Percentiles rank a stretch among this genome's conserved stretches.
phyloP scores from a whole-genome alignment of 2,329 filamentous ascomycete genomes.

The Epichloe bromicola region DNA sequence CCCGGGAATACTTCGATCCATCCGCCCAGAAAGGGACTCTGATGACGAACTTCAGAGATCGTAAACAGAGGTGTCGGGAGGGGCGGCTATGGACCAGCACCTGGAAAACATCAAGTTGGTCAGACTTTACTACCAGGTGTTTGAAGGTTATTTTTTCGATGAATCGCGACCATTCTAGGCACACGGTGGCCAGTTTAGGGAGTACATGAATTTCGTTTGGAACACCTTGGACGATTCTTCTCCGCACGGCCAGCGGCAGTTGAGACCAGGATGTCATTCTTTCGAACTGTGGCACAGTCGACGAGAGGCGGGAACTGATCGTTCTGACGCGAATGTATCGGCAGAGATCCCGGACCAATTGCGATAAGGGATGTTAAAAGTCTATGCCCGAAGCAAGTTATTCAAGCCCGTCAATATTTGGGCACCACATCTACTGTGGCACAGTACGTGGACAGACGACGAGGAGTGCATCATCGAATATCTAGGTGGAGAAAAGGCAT shows the following conservation, averaged over 20 bases:
- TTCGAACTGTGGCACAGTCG: not conserved
- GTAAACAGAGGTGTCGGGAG: not conserved
- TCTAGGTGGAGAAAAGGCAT: not conserved
- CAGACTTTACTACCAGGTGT: not conserved
- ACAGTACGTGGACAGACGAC: too few species aligned
- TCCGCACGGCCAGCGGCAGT: not conserved
- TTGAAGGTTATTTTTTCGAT: not conserved
- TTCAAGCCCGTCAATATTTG: too few species aligned
- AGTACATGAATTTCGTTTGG: not conserved
- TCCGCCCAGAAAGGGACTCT: not conserved
- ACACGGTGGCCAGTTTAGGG: not conserved
- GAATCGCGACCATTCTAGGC: not conserved
- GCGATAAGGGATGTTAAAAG: too few species aligned
- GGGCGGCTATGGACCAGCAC: not conserved
- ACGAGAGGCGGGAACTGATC: not conserved
- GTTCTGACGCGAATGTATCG: too few species aligned
- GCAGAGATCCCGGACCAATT: too few species aligned
- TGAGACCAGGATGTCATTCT: not conserved
- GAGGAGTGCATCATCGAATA: too few species aligned
- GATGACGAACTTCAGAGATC: not conserved
- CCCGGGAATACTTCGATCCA: not conserved
- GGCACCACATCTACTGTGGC: too few species aligned
- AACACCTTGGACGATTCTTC: not conserved
- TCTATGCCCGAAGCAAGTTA: too few species aligned
- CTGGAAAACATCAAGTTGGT: not conserved